These are phyloP conservation scores for Wickerhamomyces kurtzmanii DNA, from an alignment of 805 yeast genomes.

Conservation along the genomic window DNA sequence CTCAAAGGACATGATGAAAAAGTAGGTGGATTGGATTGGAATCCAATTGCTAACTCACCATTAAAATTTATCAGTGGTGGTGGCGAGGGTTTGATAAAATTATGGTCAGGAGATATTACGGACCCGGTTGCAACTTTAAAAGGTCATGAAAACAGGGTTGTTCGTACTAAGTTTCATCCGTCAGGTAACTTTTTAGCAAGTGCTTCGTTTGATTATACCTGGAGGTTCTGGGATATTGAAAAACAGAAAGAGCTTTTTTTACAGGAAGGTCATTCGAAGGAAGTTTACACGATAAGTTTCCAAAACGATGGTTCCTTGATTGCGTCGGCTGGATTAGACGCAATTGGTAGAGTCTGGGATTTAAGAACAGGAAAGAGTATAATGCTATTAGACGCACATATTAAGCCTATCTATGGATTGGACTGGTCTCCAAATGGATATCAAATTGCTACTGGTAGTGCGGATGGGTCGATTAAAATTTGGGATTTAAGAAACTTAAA, in stretches of 20 bases:
- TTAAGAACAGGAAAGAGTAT: constrained; percentile 65
- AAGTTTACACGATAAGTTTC: constrained; percentile 48
- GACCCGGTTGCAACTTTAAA: constrained; percentile 13
- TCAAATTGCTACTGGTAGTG: constrained; percentile 74
- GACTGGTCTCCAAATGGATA: constrained; percentile 75
- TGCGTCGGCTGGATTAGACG: constrained; percentile 75
- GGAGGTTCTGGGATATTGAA: constrained; percentile 78
- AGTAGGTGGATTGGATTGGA: constrained; percentile 66
- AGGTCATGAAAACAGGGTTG: constrained; percentile 51
- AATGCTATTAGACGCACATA: constrained; percentile 54
- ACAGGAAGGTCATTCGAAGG: constrained; percentile 85
- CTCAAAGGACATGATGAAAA: constrained; percentile 41
- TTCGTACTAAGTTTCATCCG: constrained; percentile 60
- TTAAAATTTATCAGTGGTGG: constrained; percentile 32
- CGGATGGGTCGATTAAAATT: constrained; percentile 67
- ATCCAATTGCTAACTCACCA: constrained; percentile 18
- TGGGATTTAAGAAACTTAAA: constrained; percentile 73
- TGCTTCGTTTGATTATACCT: constrained; percentile 77
- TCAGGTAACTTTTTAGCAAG: constrained; percentile 43
- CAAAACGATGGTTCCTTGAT: constrained; percentile 74
- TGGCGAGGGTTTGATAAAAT: constrained; percentile 28
- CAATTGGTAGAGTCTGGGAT: constrained; percentile 74
- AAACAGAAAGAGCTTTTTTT: constrained; percentile 38
- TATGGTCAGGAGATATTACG: constrained; percentile 21
- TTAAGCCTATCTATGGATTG: constrained; percentile 55